Evolutionary conservation across 208 protist genomes (phyloP).

Genomic region (Crithidia mellificae): DNA sequence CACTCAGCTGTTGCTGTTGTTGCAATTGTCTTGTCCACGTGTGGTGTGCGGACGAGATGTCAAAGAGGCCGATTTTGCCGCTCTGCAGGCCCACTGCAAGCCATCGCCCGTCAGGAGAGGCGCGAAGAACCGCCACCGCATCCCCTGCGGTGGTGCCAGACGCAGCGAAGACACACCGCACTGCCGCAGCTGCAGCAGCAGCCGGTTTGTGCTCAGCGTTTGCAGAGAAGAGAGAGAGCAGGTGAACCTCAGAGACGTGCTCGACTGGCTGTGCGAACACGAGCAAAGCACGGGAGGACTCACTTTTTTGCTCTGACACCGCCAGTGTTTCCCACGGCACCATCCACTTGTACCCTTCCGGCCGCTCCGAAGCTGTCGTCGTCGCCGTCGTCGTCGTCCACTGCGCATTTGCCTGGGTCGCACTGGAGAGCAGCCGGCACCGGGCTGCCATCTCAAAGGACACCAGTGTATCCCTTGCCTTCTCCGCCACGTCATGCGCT

Average conservation of each 20-base stretch:
- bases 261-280: not conserved
- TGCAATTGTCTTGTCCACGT: constrained; percentile 6
- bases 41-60: constrained; percentile 18
- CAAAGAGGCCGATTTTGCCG: constrained; percentile 33
- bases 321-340: constrained; percentile 9
- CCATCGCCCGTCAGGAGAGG: constrained; percentile 30
- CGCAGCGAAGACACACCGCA: constrained; percentile 13
- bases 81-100: constrained; percentile 25
- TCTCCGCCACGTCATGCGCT: not conserved
- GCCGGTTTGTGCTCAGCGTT: not conserved
- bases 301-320: not conserved
- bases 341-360: constrained; percentile 18
- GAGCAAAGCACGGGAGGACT: not conserved
- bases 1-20: not conserved
- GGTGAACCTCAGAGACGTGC: constrained; percentile 18
- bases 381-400: not conserved
- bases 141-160: not conserved
- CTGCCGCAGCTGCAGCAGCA: constrained; percentile 7
- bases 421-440: not conserved
- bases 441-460: constrained; percentile 10
- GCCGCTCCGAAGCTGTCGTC: not conserved
- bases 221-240: constrained; percentile 8
- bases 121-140: constrained; percentile 9
- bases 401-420: too few relatives aligned
- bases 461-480: not conserved